These are phyloP conservation scores for Trichoderma hamatum DNA, from an alignment of 2,329 filamentous ascomycete genomes.

Conservation along the genomic window DNA sequence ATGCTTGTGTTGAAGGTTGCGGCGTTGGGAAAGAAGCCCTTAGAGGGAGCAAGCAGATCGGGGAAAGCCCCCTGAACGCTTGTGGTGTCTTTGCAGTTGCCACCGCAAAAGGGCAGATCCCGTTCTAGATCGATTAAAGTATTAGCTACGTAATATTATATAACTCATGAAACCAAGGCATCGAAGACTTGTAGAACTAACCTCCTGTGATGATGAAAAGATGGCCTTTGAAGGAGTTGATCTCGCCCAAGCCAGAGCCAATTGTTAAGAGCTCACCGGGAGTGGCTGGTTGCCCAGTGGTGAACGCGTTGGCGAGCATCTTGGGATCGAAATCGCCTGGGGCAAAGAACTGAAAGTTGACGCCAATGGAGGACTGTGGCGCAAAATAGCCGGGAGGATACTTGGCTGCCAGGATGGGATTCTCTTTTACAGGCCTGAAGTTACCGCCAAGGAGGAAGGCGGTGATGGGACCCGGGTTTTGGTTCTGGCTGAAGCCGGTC, in stretches of 20 bases:
- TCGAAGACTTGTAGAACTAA: conserved; percentile 33
- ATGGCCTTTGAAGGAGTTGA: conserved; percentile 53
- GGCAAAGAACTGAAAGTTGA: conserved; percentile 57
- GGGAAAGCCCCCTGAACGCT: conserved; percentile 42
- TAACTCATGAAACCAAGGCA: background rate
- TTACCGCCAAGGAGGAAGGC: conserved; percentile 51
- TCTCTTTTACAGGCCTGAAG: conserved; percentile 48
- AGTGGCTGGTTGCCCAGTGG: conserved; percentile 58
- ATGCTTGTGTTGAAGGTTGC: conserved; percentile 56
- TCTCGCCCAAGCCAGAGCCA: conserved; percentile 40
- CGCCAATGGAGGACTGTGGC: conserved; percentile 47
- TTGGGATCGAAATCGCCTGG: conserved; percentile 58
- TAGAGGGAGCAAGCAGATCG: conserved; percentile 48
- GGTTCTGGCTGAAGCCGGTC: conserved; percentile 60
- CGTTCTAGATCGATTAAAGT: conserved; percentile 38
- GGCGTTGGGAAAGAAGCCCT: conserved; percentile 48
- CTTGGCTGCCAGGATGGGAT: conserved; percentile 34
- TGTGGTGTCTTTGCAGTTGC: conserved; percentile 56
- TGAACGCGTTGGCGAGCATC: conserved; percentile 51
- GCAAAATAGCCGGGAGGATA: conserved; percentile 58
- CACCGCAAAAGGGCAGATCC: conserved; percentile 63
- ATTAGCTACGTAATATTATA: background rate
- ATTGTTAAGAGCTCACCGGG: conserved; percentile 63
- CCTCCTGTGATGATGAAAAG: conserved; percentile 63
- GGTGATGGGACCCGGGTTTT: conserved; percentile 43